Percentiles rank a stretch among this genome's conserved stretches.
Evolutionary conservation across 495 filamentous ascomycete species (phyloP).

Genomic region (Hyaloscypha finlandica): DNA sequence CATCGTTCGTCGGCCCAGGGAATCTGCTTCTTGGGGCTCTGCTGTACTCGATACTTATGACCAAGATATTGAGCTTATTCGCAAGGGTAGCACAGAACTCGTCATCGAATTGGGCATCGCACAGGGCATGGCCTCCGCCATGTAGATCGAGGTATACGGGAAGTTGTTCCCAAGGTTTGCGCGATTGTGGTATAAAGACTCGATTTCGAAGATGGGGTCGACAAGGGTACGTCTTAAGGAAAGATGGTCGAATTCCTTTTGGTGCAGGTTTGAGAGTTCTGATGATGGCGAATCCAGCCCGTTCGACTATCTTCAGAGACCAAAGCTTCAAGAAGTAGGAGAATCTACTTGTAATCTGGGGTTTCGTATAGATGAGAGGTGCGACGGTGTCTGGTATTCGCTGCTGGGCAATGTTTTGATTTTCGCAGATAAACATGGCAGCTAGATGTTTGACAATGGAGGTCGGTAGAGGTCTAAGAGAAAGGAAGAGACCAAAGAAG

Average conservation of each 20-base stretch:
- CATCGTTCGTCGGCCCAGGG: conserved; percentile 35
- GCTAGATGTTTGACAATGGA: not conserved
- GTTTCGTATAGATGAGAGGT: not conserved
- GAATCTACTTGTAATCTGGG: not conserved
- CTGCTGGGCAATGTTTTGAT: not conserved
- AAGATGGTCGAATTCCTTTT: conserved; percentile 32
- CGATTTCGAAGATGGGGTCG: conserved; percentile 36
- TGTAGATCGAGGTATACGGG: conserved; percentile 43
- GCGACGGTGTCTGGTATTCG: not conserved
- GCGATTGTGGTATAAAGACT: conserved; percentile 39
- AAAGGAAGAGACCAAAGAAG: not conserved
- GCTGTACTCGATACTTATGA: conserved; percentile 40
- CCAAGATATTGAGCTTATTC: conserved; percentile 35
- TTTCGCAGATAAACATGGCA: not conserved
- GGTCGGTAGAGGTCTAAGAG: not conserved
- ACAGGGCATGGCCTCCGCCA: conserved; percentile 39
- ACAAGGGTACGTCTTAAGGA: conserved; percentile 36
- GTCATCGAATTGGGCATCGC: conserved; percentile 35
- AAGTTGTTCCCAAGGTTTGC: conserved; percentile 31
- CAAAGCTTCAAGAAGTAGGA: not conserved
- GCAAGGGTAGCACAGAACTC: conserved; percentile 36
- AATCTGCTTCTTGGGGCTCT: conserved; percentile 38
- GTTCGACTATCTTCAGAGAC: not conserved
- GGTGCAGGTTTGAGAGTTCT: not conserved
- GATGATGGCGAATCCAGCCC: not conserved